Percentiles rank a stretch among this genome's conserved stretches.
Conservation (phyloP, 352 stramenopile species). For the Globisporangium cystogenes region DNA sequence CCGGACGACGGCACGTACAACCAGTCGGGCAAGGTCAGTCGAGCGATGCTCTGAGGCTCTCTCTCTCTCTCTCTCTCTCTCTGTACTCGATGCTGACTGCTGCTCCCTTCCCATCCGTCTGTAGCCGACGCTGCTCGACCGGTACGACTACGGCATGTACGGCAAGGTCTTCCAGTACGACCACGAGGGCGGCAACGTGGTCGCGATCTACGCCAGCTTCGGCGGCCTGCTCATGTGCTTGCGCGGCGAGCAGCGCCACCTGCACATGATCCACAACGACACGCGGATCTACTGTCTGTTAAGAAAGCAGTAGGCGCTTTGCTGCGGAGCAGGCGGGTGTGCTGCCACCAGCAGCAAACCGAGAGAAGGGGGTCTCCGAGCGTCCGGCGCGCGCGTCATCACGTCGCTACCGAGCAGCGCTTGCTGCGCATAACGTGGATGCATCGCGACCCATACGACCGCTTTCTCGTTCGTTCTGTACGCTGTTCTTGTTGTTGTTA, state of each 20-base stretch:
- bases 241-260: conserved; percentile 94
- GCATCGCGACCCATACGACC: conserved; percentile 13
- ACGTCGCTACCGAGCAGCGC: neutral
- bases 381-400: neutral
- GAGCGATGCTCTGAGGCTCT: conserved; percentile 5
- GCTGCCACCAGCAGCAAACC: neutral
- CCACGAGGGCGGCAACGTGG: conserved; percentile 92
- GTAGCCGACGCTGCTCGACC: conserved; percentile 91
- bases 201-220: conserved; percentile 95
- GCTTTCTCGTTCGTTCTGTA: conserved; percentile 1
- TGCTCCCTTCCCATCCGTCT: neutral
- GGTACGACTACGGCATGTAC: conserved; percentile 99
- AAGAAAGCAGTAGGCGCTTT: conserved; percentile 71
- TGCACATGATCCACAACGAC: conserved; percentile 97
- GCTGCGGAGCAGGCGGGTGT: too few species aligned
- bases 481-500: neutral
- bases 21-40: conserved; percentile 79
- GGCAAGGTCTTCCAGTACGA: conserved; percentile 97
- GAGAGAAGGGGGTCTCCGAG: neutral
- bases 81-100: neutral
- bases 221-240: conserved; percentile 97
- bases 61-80: neutral
- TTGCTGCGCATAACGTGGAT: conserved; percentile 2
- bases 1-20: conserved; percentile 94
- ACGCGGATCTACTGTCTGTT: conserved; percentile 93